Evolutionary conservation across 441 rosid species (phyloP).

Genomic region (Syzygium syzygioides): DNA sequence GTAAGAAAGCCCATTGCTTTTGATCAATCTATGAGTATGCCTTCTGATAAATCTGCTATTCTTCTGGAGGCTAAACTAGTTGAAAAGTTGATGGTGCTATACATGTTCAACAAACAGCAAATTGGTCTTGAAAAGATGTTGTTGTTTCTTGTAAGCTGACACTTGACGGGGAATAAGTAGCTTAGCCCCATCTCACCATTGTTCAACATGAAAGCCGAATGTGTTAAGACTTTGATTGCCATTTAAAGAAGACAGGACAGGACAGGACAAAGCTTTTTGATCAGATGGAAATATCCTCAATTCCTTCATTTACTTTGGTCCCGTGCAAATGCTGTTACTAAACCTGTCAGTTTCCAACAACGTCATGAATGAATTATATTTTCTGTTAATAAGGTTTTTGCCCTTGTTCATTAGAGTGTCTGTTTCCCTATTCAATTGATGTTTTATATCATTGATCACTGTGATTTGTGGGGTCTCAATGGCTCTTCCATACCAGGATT

Average conservation of each 20-base stretch:
- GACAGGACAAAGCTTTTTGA: neutral
- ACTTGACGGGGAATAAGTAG: neutral
- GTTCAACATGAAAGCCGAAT: neutral
- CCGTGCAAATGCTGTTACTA: neutral
- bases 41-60: neutral
- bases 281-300: neutral
- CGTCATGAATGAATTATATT: neutral
- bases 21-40: too few species aligned
- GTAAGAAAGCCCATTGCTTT: slow-evolving; percentile 16
- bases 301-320: neutral
- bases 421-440: neutral
- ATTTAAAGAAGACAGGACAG: neutral
- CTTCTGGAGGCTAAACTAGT: neutral
- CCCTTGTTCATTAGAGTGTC: neutral
- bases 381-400: neutral
- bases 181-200: neutral
- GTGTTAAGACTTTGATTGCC: neutral
- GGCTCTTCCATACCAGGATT: slow-evolving; percentile 44
- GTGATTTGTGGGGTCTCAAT: neutral
- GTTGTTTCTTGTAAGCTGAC: neutral
- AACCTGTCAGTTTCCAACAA: neutral
- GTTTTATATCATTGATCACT: neutral
- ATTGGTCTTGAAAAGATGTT: neutral
- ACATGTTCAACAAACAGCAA: neutral
- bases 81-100: neutral